Evolutionary conservation across 768 basidiomycete genomes (phyloP).

Genomic region (Pilatotrama ljubarskyi): DNA sequence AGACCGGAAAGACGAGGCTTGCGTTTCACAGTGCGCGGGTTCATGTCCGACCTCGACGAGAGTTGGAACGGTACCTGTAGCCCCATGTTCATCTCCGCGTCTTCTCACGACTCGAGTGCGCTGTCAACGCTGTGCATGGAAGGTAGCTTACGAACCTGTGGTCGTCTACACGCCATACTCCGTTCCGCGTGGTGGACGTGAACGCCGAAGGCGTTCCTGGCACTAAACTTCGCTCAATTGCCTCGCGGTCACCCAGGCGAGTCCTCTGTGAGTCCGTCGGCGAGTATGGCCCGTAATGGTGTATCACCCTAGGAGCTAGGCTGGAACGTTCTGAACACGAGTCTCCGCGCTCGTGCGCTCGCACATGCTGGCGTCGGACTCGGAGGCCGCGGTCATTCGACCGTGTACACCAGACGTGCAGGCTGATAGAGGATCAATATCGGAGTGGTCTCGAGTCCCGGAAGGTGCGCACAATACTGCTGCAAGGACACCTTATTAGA

Average conservation of each 20-base stretch:
- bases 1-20: constrained; percentile 4
- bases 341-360: too few relatives aligned
- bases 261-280: not conserved
- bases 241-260: not conserved
- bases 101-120: not conserved
- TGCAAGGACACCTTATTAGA: too few relatives aligned
- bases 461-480: too few relatives aligned
- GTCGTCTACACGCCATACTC: not conserved
- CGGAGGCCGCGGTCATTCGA: too few relatives aligned
- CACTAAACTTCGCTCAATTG: too few relatives aligned
- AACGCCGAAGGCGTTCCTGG: not conserved
- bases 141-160: not conserved
- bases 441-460: too few relatives aligned
- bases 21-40: constrained; percentile 1
- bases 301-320: too few relatives aligned
- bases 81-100: not conserved
- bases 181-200: not conserved
- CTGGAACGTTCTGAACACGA: too few relatives aligned
- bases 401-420: too few relatives aligned
- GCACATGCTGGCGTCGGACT: too few relatives aligned
- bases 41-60: not conserved
- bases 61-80: not conserved
- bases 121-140: not conserved
- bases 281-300: too few relatives aligned
- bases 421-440: too few relatives aligned